phyloP scores from a whole-genome alignment of 495 filamentous ascomycete genomes.

The Aspergillus baeticus region DNA sequence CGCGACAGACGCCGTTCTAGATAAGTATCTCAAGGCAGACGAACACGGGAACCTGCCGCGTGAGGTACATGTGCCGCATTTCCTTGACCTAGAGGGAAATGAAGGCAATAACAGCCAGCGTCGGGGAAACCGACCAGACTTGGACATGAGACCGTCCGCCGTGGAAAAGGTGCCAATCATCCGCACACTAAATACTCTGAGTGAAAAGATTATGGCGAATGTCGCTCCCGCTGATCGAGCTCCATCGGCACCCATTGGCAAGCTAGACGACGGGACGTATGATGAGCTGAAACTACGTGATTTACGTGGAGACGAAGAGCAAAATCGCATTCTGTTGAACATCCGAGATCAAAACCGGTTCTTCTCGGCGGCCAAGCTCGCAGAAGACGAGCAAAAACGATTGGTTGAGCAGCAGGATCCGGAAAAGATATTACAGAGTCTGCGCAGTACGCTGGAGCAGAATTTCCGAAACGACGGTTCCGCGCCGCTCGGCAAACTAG shows the following conservation, averaged over 20 bases:
- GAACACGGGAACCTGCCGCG: slow-evolving; percentile 54
- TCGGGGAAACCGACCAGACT: slow-evolving; percentile 79
- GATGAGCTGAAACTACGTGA: slow-evolving; percentile 76
- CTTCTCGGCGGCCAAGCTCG: slow-evolving; percentile 63
- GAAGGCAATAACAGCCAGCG: slow-evolving; percentile 81
- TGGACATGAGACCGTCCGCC: slow-evolving; percentile 75
- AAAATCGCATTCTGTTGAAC: slow-evolving; percentile 76
- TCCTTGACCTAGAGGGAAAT: slow-evolving; percentile 90
- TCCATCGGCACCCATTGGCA: slow-evolving; percentile 57
- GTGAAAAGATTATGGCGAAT: slow-evolving; percentile 85
- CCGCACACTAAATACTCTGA: slow-evolving; percentile 78
- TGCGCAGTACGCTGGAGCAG: slow-evolving; percentile 60
- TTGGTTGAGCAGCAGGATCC: slow-evolving; percentile 67
- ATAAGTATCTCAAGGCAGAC: slow-evolving; percentile 75
- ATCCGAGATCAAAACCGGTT: slow-evolving; percentile 82
- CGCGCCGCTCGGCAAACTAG: slow-evolving; percentile 36
- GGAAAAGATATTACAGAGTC: slow-evolving; percentile 56
- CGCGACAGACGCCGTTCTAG: slow-evolving; percentile 69
- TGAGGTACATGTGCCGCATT: slow-evolving; percentile 70
- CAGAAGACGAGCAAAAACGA: slow-evolving; percentile 52
- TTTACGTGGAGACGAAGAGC: slow-evolving; percentile 69
- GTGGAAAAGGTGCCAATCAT: slow-evolving; percentile 75
- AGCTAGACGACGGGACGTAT: slow-evolving; percentile 71
- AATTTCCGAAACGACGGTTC: slow-evolving; percentile 57
- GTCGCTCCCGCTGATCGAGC: slow-evolving; percentile 75